These are phyloP conservation scores for Phaeodactylum tricornutum DNA, from an alignment of 108 stramenopile species.

Conservation along the genomic window DNA sequence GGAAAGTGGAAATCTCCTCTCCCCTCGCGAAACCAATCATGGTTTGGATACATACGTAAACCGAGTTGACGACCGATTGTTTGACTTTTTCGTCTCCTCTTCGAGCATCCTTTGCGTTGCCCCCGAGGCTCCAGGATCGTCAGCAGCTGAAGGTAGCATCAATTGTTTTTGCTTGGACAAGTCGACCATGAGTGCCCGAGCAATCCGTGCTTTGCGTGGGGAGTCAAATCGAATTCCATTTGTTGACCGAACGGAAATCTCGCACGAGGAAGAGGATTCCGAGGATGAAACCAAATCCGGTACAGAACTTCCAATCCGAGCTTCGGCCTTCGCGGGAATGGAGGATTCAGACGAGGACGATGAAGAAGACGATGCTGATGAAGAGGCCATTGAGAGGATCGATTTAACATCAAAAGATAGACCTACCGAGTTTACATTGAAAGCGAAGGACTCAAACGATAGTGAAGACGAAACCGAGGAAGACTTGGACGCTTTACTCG, in stretches of 20 bases:
- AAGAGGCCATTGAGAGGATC: neutral
- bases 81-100: no score
- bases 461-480: slow-evolving; percentile 13
- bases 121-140: no score
- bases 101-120: no score
- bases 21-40: no score
- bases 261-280: slow-evolving; percentile 24
- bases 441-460: neutral
- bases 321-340: neutral
- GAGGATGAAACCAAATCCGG: slow-evolving; percentile 13
- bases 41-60: no score
- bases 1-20: no score
- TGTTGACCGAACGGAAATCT: neutral
- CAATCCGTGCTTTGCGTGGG: slow-evolving; percentile 46
- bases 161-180: no score
- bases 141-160: no score
- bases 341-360: slow-evolving; percentile 5
- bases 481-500: slow-evolving; percentile 38
- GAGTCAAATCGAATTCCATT: slow-evolving; percentile 23
- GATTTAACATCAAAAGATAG: neutral
- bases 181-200: slow-evolving; percentile 70
- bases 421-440: neutral
- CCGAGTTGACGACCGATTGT: no score
- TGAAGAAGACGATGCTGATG: neutral
- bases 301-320: neutral